Evolutionary conservation across 2,329 filamentous ascomycete species (phyloP), one percentile per base, ranked within the genome.

Genomic region (Furcasterigmium sp.): DNA sequence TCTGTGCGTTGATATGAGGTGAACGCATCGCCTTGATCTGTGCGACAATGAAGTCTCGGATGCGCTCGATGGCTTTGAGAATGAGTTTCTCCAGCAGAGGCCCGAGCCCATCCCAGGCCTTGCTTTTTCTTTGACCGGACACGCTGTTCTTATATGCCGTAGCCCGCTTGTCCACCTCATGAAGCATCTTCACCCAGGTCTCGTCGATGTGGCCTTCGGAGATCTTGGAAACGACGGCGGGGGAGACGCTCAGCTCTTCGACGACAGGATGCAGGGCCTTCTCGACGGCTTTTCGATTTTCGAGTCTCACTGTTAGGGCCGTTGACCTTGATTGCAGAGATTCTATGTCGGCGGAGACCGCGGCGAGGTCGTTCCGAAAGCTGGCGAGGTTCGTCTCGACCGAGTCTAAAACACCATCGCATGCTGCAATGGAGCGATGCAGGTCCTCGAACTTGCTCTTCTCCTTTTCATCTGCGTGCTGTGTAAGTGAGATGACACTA

Each of bases 1-100:
- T 85, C 60, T 98, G 93, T 3, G 91, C 90, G 61, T 98, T 97
- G 62, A 97, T 95, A 56, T 91, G 93, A 13, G 93, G 93, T 20
- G 91, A 95, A 44, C 93, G 82, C 41, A 98, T 72, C 5, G 91
- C 88, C 64, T 95, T 95, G 61, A 98, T 93, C 61, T 97, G 91
- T 14, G 87, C 80, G 11, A 98, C 93, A 29, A 98, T 75, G 57
- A 95, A 94, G 62, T 98, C 93, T 46, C 94, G 80, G 61, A 97
- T 95, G 44, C 93, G 82, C 64, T 96, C 90, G 21, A 95, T 43
- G 30, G 86, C 85, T 70, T 93, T 95, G 43, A 85, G 78, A 17
- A 84, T 87, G 28, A 98, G 72, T 60, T 94, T 88, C 43, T 89
- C 82, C 40, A 98, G 68, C 34, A 98, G 72, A 1, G 93, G 93